These are phyloP conservation scores for Blechomonas ayalai DNA, from an alignment of 208 protist genomes.

Conservation along the genomic window DNA sequence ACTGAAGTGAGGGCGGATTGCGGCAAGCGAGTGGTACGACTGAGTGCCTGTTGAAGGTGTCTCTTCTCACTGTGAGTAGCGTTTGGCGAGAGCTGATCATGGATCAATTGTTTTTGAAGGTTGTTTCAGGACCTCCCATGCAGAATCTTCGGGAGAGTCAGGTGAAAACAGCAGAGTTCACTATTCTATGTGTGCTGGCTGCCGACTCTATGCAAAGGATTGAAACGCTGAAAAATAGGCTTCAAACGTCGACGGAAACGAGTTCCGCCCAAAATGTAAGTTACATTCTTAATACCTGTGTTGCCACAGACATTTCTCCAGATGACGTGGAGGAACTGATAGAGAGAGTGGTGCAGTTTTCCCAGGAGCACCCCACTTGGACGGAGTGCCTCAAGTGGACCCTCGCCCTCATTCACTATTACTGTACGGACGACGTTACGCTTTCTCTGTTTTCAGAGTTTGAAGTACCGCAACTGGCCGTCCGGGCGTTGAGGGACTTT, in stretches of 20 bases:
- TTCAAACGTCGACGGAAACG: conserved; percentile 63
- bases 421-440: conserved; percentile 87
- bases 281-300: conserved; percentile 68
- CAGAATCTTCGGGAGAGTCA: conserved; percentile 30
- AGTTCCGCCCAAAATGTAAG: conserved; percentile 62
- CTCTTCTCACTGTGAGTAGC: too few relatives aligned
- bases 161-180: conserved; percentile 57
- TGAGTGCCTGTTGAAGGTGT: too few relatives aligned
- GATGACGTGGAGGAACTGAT: conserved; percentile 76
- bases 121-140: conserved; percentile 51
- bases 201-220: conserved; percentile 50
- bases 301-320: conserved; percentile 37
- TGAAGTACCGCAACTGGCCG: conserved; percentile 60
- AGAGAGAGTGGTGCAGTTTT: conserved; percentile 44
- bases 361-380: conserved; percentile 64
- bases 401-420: conserved; percentile 83
- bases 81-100: conserved; percentile 12
- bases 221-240: conserved; percentile 41
- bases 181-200: conserved; percentile 70
- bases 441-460: conserved; percentile 84
- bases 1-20: too few relatives aligned
- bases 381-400: conserved; percentile 64
- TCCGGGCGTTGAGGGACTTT: conserved; percentile 48
- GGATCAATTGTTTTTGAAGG: conserved; percentile 56
- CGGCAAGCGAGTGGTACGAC: too few relatives aligned